These are phyloP conservation scores for Penicillium bovifimosum DNA, from an alignment of 495 filamentous ascomycete genomes.

Conservation along the genomic window DNA sequence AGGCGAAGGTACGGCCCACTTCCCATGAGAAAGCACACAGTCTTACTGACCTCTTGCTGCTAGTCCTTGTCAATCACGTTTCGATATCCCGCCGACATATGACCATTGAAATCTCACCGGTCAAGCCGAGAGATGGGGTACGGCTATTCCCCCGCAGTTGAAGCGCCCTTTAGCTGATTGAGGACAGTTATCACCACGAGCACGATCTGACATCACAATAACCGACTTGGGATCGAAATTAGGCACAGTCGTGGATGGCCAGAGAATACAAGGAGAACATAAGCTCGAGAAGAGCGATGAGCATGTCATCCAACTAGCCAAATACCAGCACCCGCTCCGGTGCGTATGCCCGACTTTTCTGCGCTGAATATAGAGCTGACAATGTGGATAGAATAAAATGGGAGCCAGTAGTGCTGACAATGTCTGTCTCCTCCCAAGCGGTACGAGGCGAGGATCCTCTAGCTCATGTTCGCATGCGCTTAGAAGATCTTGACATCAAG, in stretches of 20 bases:
- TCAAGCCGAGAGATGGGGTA: constrained; percentile 68
- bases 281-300: constrained; percentile 48
- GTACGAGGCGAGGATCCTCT: constrained; percentile 63
- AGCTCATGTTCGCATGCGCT: constrained; percentile 50
- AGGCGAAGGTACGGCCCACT: constrained; percentile 36
- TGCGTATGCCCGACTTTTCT: constrained; percentile 17
- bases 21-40: constrained; percentile 11
- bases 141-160: constrained; percentile 10
- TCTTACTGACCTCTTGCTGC: constrained; percentile 1
- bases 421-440: constrained; percentile 74
- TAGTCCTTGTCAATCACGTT: constrained; percentile 57
- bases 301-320: constrained; percentile 63
- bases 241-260: constrained; percentile 73
- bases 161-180: constrained; percentile 13
- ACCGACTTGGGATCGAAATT: constrained; percentile 69
- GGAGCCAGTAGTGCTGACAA: constrained; percentile 74
- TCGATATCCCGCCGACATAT: constrained; percentile 88
- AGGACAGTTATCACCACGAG: constrained; percentile 43
- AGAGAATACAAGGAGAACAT: constrained; percentile 53
- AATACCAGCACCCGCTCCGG: constrained; percentile 50
- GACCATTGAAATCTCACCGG: constrained; percentile 62
- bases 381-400: constrained; percentile 63
- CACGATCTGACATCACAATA: constrained; percentile 59
- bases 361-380: not conserved
- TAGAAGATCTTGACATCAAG: constrained; percentile 86